Evolutionary conservation across 1,284 basidiomycete species (phyloP).

Genomic region (Tremellales sp.): DNA sequence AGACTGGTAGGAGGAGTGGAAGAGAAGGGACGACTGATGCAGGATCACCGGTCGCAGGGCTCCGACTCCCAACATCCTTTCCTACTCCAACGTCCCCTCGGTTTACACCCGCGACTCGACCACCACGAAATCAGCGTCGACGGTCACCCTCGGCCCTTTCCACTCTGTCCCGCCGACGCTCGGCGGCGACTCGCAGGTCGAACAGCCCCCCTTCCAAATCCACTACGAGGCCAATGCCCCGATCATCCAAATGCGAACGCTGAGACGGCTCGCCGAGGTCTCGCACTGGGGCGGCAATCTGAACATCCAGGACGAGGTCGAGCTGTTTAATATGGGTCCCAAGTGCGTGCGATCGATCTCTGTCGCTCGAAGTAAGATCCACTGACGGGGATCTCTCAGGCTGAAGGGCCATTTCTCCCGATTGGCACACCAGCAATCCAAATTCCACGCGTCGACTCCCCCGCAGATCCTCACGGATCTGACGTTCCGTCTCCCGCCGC

Average conservation of each 20-base stretch:
- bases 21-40: constrained; percentile 15
- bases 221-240: constrained; percentile 81
- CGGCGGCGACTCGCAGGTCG: constrained; percentile 45
- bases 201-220: constrained; percentile 65
- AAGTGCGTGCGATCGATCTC: constrained; percentile 58
- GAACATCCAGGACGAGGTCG: constrained; percentile 84
- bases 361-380: constrained; percentile 6
- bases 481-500: constrained; percentile 71
- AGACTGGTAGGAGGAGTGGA: neutral
- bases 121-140: constrained; percentile 68
- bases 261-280: constrained; percentile 78
- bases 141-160: constrained; percentile 85
- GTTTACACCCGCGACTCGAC: constrained; percentile 44
- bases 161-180: constrained; percentile 63
- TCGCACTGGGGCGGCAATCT: constrained; percentile 96
- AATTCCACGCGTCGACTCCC: constrained; percentile 59
- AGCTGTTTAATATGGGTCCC: constrained; percentile 82
- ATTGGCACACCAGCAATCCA: constrained; percentile 75
- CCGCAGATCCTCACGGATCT: constrained; percentile 66
- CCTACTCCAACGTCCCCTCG: constrained; percentile 56
- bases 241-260: constrained; percentile 67
- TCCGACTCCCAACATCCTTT: constrained; percentile 62
- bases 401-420: constrained; percentile 96
- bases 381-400: constrained; percentile 53
- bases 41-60: constrained; percentile 52